These are phyloP conservation scores for Paramyrothecium sp. DNA, from an alignment of 2,329 filamentous ascomycete genomes.

Conservation along the genomic window DNA sequence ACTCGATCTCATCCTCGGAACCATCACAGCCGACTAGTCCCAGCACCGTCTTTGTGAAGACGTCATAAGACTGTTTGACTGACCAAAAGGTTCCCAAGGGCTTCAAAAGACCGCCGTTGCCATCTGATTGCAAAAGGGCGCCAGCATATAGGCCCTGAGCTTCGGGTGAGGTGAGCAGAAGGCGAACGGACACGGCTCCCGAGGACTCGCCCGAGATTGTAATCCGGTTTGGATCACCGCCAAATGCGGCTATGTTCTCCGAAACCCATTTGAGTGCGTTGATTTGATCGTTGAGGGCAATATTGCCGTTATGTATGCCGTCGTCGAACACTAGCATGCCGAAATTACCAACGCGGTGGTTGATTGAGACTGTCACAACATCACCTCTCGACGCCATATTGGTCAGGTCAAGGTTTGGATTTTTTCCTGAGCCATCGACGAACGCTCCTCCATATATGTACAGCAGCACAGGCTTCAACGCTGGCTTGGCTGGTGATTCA, in stretches of 20 bases:
- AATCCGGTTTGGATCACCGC: not conserved
- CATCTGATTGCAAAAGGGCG: not conserved
- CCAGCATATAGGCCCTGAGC: not conserved
- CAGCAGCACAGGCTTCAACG: not conserved
- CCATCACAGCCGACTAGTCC: not conserved
- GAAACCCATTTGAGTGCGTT: not conserved
- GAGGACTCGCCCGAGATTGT: not conserved
- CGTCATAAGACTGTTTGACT: not conserved
- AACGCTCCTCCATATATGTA: conserved; percentile 1
- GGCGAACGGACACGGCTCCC: not conserved
- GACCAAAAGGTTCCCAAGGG: not conserved
- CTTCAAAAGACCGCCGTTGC: not conserved
- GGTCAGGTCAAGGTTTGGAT: not conserved
- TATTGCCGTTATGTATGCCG: not conserved
- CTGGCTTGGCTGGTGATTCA: not conserved
- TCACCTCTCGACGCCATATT: conserved; percentile 1
- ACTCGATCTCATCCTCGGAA: not conserved
- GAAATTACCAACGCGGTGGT: not conserved
- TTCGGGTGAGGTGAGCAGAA: not conserved
- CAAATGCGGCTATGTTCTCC: conserved; percentile 1
- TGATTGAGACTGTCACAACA: conserved; percentile 1
- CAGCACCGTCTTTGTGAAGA: not conserved
- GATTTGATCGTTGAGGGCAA: not conserved
- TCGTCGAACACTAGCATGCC: not conserved
- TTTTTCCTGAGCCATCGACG: not conserved